Base-by-base conservation (phyloP, 2,329 filamentous ascomycete species). In the Hypoxylon sp. region DNA sequence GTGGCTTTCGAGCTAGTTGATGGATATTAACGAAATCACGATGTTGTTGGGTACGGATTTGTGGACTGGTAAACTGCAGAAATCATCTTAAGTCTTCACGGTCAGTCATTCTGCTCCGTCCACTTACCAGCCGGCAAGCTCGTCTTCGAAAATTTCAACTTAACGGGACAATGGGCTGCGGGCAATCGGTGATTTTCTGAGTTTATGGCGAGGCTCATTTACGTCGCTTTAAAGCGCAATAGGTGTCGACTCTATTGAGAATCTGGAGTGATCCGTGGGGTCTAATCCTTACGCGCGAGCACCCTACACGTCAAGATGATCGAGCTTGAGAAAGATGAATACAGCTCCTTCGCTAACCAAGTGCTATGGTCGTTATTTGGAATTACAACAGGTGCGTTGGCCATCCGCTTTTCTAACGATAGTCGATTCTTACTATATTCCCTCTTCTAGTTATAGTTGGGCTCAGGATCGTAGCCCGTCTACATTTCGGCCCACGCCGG, bases 381-480 rank as follows among this genome's bases (percentile, higher is more conserved):
- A 25, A 31, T 73, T 17, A 65, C 73, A 31, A 59, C 72, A 59
- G 33, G 73, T 75, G 69, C 58, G 72, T 17, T 42, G 8, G 2
- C 49, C 30, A 27, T 14, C 7, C 20, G 13, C 3, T 33, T 42
- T 17, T 8, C 27, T 20, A n/a, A 11, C 25, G 22, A 17, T 31
- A 17, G 30, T n/a, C 3, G 4, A 59, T 69, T 35, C 49, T 69
- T 31, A 64, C 25, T 35, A 22, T 20, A 14, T 49, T 33, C 17
- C 46, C 14, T 25, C 27, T 7, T 64, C 64, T 33, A 78, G 77
- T 76, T 14, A 59, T 78, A 17, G 74, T 79, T 25, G 66, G 50
- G 2, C 68, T 79, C 10, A 76, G 77, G 13, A 64, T 78, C 1
- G 70, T 73, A 48, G 76, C 73, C 33, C 73, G 77, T 20, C 46